Base-by-base conservation (phyloP, 176 grass and related monocot genomes). In the Ensete glaucum region DNA sequence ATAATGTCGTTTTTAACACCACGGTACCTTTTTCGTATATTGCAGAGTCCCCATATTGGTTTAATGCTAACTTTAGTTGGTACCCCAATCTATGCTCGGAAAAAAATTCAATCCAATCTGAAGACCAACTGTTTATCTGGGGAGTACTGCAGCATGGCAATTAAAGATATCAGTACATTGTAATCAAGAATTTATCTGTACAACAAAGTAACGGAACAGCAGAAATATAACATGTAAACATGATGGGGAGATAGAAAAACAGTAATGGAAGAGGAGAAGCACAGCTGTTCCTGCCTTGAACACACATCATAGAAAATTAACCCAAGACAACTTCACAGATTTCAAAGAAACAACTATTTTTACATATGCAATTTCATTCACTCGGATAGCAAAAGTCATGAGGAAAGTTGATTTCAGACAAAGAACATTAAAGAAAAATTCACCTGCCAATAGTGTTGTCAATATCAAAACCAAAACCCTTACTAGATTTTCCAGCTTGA, bases 371-470 rank as follows among this genome's bases (percentile, higher is more conserved):
- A 14, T 49, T 49, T 66, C 19, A 66, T 27, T 66, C 23, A 66
- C 24, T 27, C 9, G 12, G 23, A 66, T 29, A 12, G 1, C 22
- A 66, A 49, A 48, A 48, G 4, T 16, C 1, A 49, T 4, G 3
- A 22, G 3, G 49, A 64, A 23, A 69, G 9, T 50, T 20, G 21
- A 51, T 0, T 76, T 64, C 19, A 15, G 62, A 55, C 0, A 16
- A 17, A 9, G 71, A 65, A 16, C 0, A 6, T 27, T 48, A 5
- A 48, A 57, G 26, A 2, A 58, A 24, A 9, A 13, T 77, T 51
- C 66, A 96, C 87, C 92, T 92, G 82, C 89, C 87, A 78, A 89
- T 96, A 22, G 89, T 89, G 85, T 92, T 96, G 14, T 92, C 87
- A 56, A 92, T 73, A 53, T 82, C 55, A 64, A 87, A 92, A 25